These are phyloP conservation scores for Citrus medica DNA, from an alignment of 345 rosid species.

Conservation along the genomic window DNA sequence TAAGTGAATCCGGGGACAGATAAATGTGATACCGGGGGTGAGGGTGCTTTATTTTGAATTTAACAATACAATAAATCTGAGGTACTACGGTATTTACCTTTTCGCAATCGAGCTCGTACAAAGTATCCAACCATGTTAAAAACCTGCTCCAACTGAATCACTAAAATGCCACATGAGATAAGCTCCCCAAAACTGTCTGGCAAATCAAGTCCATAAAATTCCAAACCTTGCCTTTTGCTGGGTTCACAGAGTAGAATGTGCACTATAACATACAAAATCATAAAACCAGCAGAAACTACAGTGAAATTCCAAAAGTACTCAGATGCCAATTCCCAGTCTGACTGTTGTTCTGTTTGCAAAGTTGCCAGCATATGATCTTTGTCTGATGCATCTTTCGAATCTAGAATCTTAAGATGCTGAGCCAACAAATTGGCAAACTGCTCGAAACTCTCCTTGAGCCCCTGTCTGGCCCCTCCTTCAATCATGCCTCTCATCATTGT, in stretches of 20 bases:
- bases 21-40: background rate
- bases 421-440: constrained; percentile 53
- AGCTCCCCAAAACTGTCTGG: constrained; percentile 93
- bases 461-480: constrained; percentile 82
- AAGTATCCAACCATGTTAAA: constrained; percentile 64
- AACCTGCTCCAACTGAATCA: constrained; percentile 61
- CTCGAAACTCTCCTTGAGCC: constrained; percentile 74
- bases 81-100: constrained; percentile 36
- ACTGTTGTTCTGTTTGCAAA: constrained; percentile 58
- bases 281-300: constrained; percentile 46
- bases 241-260: constrained; percentile 59
- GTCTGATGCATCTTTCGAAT: constrained; percentile 29
- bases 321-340: constrained; percentile 57
- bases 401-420: constrained; percentile 42
- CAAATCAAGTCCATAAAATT: constrained; percentile 67
- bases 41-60: background rate
- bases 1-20: constrained; percentile 10
- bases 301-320: constrained; percentile 70
- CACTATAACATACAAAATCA: constrained; percentile 48
- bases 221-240: constrained; percentile 60
- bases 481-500: constrained; percentile 84
- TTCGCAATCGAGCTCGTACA: constrained; percentile 61
- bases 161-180: constrained; percentile 48
- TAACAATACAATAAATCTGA: background rate
- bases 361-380: constrained; percentile 59